A percentile compares a stretch with the other conserved stretches of the same genome.
Conservation (phyloP, 805 yeast genomes). For the Metschnikowia picachoensis region DNA sequence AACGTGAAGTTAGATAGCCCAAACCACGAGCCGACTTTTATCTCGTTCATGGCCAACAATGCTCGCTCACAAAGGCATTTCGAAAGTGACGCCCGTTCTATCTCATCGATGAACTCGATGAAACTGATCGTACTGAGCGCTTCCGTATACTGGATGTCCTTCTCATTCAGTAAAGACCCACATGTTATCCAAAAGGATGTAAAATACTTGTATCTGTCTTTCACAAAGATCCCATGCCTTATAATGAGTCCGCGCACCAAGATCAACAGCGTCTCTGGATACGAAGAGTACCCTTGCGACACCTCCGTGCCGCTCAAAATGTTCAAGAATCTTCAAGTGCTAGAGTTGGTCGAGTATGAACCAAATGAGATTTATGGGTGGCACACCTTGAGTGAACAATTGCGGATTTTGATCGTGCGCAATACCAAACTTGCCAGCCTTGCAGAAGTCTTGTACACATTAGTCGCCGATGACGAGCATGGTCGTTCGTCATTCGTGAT, state of each 20-base stretch:
- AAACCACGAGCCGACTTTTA: constrained; percentile 49
- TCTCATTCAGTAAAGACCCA: constrained; percentile 36
- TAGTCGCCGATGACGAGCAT: constrained; percentile 52
- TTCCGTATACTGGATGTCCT: constrained; percentile 38
- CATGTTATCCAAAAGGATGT: constrained; percentile 47
- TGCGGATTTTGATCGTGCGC: constrained; percentile 52
- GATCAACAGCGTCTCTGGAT: constrained; percentile 53
- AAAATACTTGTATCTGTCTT: constrained; percentile 56
- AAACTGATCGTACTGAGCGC: constrained; percentile 46
- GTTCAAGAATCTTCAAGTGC: constrained; percentile 59
- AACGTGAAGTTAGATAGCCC: constrained; percentile 57
- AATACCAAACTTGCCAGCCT: constrained; percentile 49
- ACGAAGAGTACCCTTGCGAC: constrained; percentile 70
- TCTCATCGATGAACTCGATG: constrained; percentile 56
- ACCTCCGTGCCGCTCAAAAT: constrained; percentile 61
- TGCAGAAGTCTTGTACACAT: constrained; percentile 46
- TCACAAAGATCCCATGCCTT: constrained; percentile 62
- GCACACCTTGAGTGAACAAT: constrained; percentile 51
- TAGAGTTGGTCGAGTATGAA: constrained; percentile 57
- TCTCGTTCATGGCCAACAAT: constrained; percentile 57
- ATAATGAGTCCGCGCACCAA: constrained; percentile 57
- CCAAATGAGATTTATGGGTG: constrained; percentile 67
- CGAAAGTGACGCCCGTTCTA: constrained; percentile 45
- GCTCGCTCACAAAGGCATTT: constrained; percentile 40
- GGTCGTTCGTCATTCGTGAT: constrained; percentile 34